Percentiles rank a stretch among this genome's conserved stretches.
phyloP scores from a whole-genome alignment of 139 green algal species.

The Chlamydomonas urium region DNA sequence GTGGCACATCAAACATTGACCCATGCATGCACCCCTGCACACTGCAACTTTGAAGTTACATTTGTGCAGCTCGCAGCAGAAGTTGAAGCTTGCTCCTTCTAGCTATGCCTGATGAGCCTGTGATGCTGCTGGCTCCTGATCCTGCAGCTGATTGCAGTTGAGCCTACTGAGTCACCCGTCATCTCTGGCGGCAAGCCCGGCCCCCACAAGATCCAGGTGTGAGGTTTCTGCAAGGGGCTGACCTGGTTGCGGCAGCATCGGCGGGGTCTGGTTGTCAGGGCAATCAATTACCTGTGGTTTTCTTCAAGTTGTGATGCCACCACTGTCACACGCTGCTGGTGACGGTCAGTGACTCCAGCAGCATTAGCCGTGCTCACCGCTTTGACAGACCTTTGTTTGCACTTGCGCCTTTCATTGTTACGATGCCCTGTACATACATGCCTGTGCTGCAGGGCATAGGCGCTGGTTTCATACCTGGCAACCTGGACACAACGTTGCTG shows the following conservation, averaged over 20 bases:
- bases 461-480: conserved; percentile 66
- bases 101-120: background rate
- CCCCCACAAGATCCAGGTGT: conserved; percentile 92
- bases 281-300: no score
- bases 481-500: background rate
- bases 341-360: no score
- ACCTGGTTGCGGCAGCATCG: no score
- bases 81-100: background rate
- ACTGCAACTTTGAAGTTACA: background rate
- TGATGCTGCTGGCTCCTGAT: background rate
- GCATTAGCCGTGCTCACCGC: no score
- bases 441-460: conserved; percentile 73
- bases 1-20: no score
- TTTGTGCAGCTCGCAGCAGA: background rate
- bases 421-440: no score
- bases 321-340: no score
- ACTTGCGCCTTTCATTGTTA: no score
- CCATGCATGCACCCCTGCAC: background rate
- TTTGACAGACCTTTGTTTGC: no score
- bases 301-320: no score
- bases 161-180: conserved; percentile 73
- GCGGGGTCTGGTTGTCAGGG: no score
- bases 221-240: background rate
- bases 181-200: conserved; percentile 73
- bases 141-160: conserved; percentile 64